Percentiles rank a stretch among this genome's conserved stretches.
Conservation (phyloP, 2,329 filamentous ascomycete genomes). For the Claviceps monticola region DNA sequence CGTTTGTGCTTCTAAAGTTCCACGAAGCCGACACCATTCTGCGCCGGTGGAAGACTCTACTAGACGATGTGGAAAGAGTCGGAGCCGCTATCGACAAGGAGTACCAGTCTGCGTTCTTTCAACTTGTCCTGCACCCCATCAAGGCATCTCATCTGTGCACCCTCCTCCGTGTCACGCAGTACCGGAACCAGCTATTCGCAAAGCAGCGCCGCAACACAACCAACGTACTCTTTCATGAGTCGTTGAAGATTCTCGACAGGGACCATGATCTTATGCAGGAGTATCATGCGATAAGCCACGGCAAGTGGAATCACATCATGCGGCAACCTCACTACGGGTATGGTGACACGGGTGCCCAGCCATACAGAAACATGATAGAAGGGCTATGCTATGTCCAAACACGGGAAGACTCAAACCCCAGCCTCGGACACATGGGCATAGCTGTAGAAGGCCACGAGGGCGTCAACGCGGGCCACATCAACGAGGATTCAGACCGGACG, state of each 20-base stretch:
- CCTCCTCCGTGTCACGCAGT: conserved; percentile 30
- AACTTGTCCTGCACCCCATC: conserved; percentile 47
- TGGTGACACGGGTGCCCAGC: conserved; percentile 12
- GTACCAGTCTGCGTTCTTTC: conserved; percentile 40
- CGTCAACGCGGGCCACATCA: conserved; percentile 23
- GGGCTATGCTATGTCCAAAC: conserved; percentile 41
- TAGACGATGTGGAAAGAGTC: conserved; percentile 28
- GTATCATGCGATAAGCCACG: conserved; percentile 35
- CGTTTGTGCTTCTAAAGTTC: conserved; percentile 45
- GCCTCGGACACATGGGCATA: conserved; percentile 25
- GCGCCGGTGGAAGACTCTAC: conserved; percentile 36
- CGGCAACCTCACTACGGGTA: conserved; percentile 36
- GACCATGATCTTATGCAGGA: conserved; percentile 36
- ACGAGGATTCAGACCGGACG: conserved; percentile 39
- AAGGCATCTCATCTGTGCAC: conserved; percentile 42
- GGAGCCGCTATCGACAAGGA: conserved; percentile 27
- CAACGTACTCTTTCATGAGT: conserved; percentile 33
- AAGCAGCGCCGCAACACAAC: conserved; percentile 42
- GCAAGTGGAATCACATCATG: conserved; percentile 45
- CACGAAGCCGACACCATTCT: conserved; percentile 42
- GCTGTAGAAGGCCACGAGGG: conserved; percentile 20
- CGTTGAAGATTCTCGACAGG: conserved; percentile 34
- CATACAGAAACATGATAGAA: conserved; percentile 38
- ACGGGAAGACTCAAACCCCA: conserved; percentile 31
- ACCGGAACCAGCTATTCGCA: conserved; percentile 39